Conservation (phyloP, 2,329 filamentous ascomycete genomes). For the Akanthomyces lecanii region DNA sequence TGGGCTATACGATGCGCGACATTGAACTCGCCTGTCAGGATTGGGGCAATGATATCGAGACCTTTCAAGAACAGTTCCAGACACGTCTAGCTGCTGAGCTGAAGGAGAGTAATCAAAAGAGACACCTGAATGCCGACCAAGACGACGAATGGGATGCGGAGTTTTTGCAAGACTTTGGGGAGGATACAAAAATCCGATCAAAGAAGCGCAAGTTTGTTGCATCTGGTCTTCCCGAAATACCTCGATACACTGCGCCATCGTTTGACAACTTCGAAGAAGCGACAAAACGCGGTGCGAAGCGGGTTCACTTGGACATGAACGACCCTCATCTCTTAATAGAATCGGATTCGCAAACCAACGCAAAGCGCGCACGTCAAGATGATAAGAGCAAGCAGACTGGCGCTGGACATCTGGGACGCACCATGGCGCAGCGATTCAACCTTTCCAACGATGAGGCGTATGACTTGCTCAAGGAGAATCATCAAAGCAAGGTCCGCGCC, state of each 20-base stretch:
- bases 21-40: constrained; percentile 82
- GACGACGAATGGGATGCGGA: constrained; percentile 63
- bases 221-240: constrained; percentile 54
- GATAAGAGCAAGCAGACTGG: constrained; percentile 62
- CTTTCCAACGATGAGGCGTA: constrained; percentile 96
- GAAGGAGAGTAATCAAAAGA: constrained; percentile 29
- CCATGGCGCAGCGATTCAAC: constrained; percentile 81
- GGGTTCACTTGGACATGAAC: constrained; percentile 78
- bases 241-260: constrained; percentile 60
- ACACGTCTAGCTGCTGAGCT: constrained; percentile 29
- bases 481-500: constrained; percentile 91
- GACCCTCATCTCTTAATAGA: constrained; percentile 85
- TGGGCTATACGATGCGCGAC: constrained; percentile 73
- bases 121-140: constrained; percentile 35
- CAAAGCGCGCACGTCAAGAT: constrained; percentile 55
- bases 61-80: constrained; percentile 38
- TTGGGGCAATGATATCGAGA: constrained; percentile 65
- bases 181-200: constrained; percentile 44
- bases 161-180: constrained; percentile 47
- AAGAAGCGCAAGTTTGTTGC: constrained; percentile 67
- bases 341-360: constrained; percentile 60
- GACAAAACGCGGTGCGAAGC: constrained; percentile 69
- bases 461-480: constrained; percentile 92
- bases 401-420: constrained; percentile 65
- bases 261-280: constrained; percentile 77